Evolutionary conservation across 2,329 filamentous ascomycete species (phyloP).

Genomic region (Fusarium praegraminearum): DNA sequence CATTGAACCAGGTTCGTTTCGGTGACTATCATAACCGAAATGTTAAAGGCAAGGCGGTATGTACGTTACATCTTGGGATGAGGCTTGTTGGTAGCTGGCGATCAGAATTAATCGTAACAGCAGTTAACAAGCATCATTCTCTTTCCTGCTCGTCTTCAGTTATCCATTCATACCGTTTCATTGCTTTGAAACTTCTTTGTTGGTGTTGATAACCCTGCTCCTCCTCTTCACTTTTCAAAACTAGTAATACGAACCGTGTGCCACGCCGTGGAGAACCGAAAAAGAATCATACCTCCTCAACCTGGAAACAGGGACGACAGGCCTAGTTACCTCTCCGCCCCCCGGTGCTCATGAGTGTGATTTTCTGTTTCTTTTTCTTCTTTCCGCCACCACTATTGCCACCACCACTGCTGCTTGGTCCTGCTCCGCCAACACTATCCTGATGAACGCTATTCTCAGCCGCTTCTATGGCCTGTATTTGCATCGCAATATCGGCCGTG

Average conservation of each 20-base stretch:
- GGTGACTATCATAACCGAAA: neutral
- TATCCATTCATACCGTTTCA: neutral
- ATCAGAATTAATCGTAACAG: neutral
- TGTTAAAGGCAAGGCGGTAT: neutral
- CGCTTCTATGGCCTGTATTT: constrained; percentile 67
- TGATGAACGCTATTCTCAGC: constrained; percentile 48
- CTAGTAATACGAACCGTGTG: constrained; percentile 6
- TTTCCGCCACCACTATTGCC: constrained; percentile 58
- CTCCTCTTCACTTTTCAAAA: constrained; percentile 8
- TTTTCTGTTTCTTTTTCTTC: constrained; percentile 80
- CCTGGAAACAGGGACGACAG: constrained; percentile 11
- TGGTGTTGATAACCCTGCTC: constrained; percentile 5
- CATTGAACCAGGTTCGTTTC: neutral
- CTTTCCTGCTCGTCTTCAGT: neutral
- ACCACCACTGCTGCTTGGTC: constrained; percentile 36
- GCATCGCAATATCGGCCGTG: constrained; percentile 68
- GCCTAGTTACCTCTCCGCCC: constrained; percentile 60
- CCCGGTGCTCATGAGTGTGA: constrained; percentile 77
- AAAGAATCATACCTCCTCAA: neutral
- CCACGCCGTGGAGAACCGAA: neutral
- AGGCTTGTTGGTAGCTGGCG: neutral
- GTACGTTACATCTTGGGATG: neutral
- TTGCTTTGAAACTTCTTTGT: constrained; percentile 6
- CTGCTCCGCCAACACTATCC: constrained; percentile 36
- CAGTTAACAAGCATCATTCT: neutral